A percentile compares a stretch with the other conserved stretches of the same genome.
phyloP scores from a whole-genome alignment of 495 filamentous ascomycete genomes.

The Penicillium alfredii region DNA sequence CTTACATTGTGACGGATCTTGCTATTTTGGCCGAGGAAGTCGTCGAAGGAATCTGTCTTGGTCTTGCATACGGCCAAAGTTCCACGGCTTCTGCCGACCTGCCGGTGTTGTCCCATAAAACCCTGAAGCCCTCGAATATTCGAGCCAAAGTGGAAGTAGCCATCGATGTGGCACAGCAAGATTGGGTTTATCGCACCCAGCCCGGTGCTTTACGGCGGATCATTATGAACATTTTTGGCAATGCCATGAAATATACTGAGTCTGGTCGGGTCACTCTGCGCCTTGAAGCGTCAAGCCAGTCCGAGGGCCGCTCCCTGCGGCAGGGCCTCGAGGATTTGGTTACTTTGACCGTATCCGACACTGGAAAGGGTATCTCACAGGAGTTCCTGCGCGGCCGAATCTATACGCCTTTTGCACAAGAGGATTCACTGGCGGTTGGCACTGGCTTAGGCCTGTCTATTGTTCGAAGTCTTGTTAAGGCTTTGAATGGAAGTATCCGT shows the following conservation, averaged over 20 bases:
- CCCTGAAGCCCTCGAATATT: constrained; percentile 1
- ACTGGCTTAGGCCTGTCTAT: constrained; percentile 51
- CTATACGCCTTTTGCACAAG: constrained; percentile 72
- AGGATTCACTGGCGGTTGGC: constrained; percentile 55
- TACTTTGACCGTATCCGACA: constrained; percentile 55
- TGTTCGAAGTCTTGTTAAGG: constrained; percentile 48
- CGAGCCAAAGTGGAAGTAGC: constrained; percentile 48
- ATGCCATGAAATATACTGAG: constrained; percentile 74
- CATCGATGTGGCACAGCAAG: constrained; percentile 55
- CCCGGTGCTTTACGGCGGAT: constrained; percentile 68
- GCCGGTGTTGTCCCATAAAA: constrained; percentile 14
- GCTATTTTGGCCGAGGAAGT: constrained; percentile 44
- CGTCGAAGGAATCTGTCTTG: constrained; percentile 48
- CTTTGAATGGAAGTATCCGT: constrained; percentile 48
- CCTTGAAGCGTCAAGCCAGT: constrained; percentile 42
- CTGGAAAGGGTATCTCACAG: constrained; percentile 66
- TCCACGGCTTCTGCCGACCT: constrained; percentile 24
- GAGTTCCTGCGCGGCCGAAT: constrained; percentile 65
- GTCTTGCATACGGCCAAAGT: constrained; percentile 39
- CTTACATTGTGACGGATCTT: constrained; percentile 39
- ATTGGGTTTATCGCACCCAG: constrained; percentile 61
- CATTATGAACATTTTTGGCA: constrained; percentile 78
- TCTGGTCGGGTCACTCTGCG: constrained; percentile 59
- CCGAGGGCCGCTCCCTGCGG: constrained; percentile 28
- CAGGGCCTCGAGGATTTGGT: constrained; percentile 34